Evolutionary conservation across 148 eudicot species (phyloP).

Genomic region (Heliamphora exappendiculata): DNA sequence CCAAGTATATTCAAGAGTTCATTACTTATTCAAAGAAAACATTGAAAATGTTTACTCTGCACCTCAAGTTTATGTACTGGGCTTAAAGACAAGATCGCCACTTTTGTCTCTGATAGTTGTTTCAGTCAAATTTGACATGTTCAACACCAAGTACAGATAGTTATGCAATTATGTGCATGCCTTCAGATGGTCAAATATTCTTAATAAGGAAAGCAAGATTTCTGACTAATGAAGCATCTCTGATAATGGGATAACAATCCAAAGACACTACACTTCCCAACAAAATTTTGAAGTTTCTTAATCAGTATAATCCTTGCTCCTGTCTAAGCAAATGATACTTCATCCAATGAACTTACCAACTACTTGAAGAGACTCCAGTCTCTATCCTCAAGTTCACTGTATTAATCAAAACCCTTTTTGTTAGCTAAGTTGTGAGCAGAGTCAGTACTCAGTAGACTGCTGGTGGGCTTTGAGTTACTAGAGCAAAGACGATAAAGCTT

Average conservation of each 20-base stretch:
- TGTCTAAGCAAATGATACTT: background rate
- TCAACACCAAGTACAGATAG: background rate
- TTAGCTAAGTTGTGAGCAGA: background rate
- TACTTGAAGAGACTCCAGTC: background rate
- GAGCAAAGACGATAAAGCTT: background rate
- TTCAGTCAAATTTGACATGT: background rate
- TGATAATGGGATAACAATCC: background rate
- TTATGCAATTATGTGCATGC: background rate
- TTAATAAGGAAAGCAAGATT: background rate
- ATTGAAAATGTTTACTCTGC: background rate
- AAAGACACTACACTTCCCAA: slow-evolving; percentile 1
- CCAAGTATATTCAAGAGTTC: background rate
- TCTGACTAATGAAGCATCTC: background rate
- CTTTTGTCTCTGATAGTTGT: background rate
- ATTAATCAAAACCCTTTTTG: background rate
- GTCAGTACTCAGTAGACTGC: no score
- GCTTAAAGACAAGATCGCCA: background rate
- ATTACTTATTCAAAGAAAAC: background rate
- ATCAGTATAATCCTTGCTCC: background rate
- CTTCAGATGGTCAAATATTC: background rate
- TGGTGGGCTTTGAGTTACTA: background rate
- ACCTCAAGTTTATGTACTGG: background rate
- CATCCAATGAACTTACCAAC: background rate
- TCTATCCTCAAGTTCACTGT: background rate
- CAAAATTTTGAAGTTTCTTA: background rate